Evolutionary conservation across 225 moss, liverwort and hornwort genomes (phyloP).

Genomic region (Bryum argenteum): DNA sequence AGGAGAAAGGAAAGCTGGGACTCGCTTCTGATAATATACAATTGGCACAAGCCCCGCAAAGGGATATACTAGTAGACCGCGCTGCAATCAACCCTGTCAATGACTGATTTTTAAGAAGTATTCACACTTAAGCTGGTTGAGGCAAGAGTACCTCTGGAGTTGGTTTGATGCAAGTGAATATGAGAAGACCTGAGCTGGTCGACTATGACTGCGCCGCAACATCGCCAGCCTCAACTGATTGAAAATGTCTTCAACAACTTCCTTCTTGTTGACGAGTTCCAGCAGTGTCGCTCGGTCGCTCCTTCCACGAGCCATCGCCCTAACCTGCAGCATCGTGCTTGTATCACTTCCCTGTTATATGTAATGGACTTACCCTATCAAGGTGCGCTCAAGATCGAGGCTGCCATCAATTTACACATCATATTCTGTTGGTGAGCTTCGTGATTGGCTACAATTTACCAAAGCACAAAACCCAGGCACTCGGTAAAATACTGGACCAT

Average conservation of each 20-base stretch:
- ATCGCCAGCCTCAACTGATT: conserved; percentile 70
- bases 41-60: too few relatives aligned
- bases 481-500: background rate
- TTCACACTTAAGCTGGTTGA: too few relatives aligned
- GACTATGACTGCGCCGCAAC: conserved; percentile 54
- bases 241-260: conserved; percentile 62
- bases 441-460: background rate
- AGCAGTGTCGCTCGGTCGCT: conserved; percentile 58
- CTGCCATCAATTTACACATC: conserved; percentile 13
- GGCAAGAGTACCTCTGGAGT: too few relatives aligned
- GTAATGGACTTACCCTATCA: background rate
- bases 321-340: conserved; percentile 53
- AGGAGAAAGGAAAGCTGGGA: background rate
- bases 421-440: background rate
- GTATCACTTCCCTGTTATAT: conserved; percentile 13
- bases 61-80: too few relatives aligned
- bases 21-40: background rate
- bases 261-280: conserved; percentile 69
- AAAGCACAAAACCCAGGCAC: background rate
- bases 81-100: too few relatives aligned
- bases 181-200: conserved; percentile 57
- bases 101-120: too few relatives aligned
- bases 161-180: conserved; percentile 2
- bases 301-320: conserved; percentile 65
- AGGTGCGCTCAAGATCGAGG: background rate